Evolutionary conservation across 2,329 filamentous ascomycete genomes (phyloP), one percentile per base, ranked within the genome.

Genomic region (Colletotrichum sp.): DNA sequence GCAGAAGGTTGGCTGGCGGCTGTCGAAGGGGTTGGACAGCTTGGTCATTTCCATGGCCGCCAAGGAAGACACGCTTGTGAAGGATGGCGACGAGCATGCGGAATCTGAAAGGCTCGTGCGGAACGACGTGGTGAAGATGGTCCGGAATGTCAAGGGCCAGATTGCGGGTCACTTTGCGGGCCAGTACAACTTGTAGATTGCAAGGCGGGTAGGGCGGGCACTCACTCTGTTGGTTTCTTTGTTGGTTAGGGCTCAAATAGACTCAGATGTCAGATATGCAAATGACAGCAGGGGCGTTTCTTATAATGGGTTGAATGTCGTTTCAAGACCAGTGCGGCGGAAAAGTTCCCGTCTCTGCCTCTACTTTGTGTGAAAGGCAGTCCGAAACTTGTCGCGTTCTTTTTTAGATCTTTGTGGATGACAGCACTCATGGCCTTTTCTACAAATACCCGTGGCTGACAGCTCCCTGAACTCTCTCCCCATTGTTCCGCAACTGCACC

Each of bases 241-340:
- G 14, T 26, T 59, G 21, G 7, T 28, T 1, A 9, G 55, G 1
- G 0, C 26, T 18, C n/a, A 16, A 12, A 59, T 9, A 28, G 1
- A 28, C 2, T 16, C 52, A 57, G 16, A 24, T 7, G 1, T 59
- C 14, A 59, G 26, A 26, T 59, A 3, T 59, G 2, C 4, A 9
- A 28, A 28, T 59, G 6, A 26, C 55, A 18, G 24, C 16, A 43
- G 7, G 8, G 12, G 24, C 14, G 16, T 0, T 2, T 28, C 8
- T 16, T 59, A 7, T 5, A 13, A 3, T 0, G 4, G 24, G 1
- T 57, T 9, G 21, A 0, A 57, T 26, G 2, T 57, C 4, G 3
- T 57, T 57, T 57, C 14, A 3, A 5, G 52, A 26, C 24, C 14
- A 57, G 14, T 24, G 52, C 3, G 24, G 52, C 24, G 7, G 4